Evolutionary conservation across 2,329 filamentous ascomycete genomes (phyloP).

Genomic region (Phialocephala subalpina): DNA sequence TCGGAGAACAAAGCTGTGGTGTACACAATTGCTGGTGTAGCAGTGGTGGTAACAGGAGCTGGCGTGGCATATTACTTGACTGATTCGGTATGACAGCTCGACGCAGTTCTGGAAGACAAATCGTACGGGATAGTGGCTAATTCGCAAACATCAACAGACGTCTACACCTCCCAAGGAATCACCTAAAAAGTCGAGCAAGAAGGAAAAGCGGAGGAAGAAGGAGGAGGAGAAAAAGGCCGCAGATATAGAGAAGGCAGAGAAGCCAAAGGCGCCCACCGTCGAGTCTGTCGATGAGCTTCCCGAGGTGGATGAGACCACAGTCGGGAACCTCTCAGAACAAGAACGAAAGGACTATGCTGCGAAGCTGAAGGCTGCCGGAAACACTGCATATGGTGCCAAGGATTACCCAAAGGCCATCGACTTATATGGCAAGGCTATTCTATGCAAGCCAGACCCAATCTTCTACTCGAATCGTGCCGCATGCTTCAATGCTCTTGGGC

Average conservation of each 20-base stretch:
- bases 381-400: slow-evolving; percentile 95
- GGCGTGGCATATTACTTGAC: slow-evolving; percentile 92
- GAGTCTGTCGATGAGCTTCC: slow-evolving; percentile 74
- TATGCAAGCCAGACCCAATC: slow-evolving; percentile 96
- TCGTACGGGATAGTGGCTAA: not conserved
- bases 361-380: slow-evolving; percentile 93
- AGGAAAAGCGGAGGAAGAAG: slow-evolving; percentile 88
- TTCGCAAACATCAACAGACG: not conserved
- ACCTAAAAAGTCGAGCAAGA: slow-evolving; percentile 82
- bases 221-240: slow-evolving; percentile 76
- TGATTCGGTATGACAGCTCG: slow-evolving; percentile 57
- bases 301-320: slow-evolving; percentile 66
- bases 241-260: slow-evolving; percentile 67
- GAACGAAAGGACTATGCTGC: slow-evolving; percentile 87
- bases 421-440: slow-evolving; percentile 92
- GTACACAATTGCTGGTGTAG: slow-evolving; percentile 95
- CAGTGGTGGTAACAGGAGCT: slow-evolving; percentile 88
- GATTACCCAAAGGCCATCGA: slow-evolving; percentile 94
- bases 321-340: slow-evolving; percentile 60
- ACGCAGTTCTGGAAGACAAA: not conserved
- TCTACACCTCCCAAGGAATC: slow-evolving; percentile 47
- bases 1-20: slow-evolving; percentile 95
- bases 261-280: slow-evolving; percentile 59
- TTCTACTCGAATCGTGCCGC: slow-evolving; percentile 99
- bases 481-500: slow-evolving; percentile 90